Evolutionary conservation across 108 stramenopile species (phyloP), one percentile per base, ranked within the genome.

Genomic region (Cyclotella kingstonii): DNA sequence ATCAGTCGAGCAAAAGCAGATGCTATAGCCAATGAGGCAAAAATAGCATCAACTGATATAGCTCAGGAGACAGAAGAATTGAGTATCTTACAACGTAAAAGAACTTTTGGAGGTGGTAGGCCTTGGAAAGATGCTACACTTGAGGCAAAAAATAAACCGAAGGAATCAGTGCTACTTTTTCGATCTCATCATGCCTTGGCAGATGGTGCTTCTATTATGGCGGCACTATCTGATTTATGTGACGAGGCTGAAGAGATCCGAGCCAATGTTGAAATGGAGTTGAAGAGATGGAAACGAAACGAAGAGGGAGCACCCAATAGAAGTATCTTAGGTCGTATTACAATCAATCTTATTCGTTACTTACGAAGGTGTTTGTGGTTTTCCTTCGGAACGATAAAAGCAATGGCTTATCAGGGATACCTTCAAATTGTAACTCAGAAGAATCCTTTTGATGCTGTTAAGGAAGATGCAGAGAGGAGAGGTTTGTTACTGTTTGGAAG

Each of bases 131-230:
- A 42, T 35, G 60, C 54, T 25, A 44, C 44, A 18, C 8, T 45
- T 9, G 72, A 65, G 23, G 48, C 15, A 40, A 35, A 52, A n/a
- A 45, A 31, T 1, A 27, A 35, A 15, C 79, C 80, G 5, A 69
- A 54, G 64, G 92, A 94, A 57, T 82, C 85, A 12, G 49, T 90
- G 0, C 44, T 94, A 5, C 48, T 91, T 2, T 94, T 94, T 67
- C 87, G 87, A 50, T 82, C 80, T 1, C 89, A 90, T 48, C 93
- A 94, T 68, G 82, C 81, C 5, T 34, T 94, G 66, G 93, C 80
- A 4, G 93, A 94, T 78, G 93, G 89, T 4, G 89, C 86, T 6
- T 81, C 78, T 15, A 71, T 94, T 25, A 77, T 68, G 34, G 74
- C 84, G 7, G 83, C 86, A 29, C 76, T 90, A 41, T 55, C 68